Percentiles rank a stretch among this genome's conserved stretches.
Evolutionary conservation across 2,329 filamentous ascomycete species (phyloP).

Genomic region (Chaetothyriales sp.): DNA sequence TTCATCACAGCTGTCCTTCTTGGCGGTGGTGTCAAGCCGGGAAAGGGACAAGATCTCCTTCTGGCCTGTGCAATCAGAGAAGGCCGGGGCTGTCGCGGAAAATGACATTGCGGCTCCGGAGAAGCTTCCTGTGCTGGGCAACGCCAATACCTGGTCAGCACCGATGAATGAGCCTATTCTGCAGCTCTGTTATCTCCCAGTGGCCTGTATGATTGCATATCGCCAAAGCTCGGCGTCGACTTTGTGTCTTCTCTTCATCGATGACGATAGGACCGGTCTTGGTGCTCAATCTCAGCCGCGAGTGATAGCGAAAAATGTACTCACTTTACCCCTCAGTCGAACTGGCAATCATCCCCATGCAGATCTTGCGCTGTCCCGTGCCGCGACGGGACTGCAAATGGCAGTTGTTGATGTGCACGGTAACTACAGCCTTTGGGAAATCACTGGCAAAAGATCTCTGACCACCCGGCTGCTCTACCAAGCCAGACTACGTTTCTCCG

Average conservation of each 20-base stretch:
- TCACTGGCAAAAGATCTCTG: conserved; percentile 23
- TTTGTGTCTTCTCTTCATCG: conserved; percentile 31
- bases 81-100: background rate
- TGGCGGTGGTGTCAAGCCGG: background rate
- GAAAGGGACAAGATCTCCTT: background rate
- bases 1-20: background rate
- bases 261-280: conserved; percentile 13
- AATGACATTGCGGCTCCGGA: conserved; percentile 7
- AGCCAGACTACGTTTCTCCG: conserved; percentile 6
- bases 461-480: conserved; percentile 22
- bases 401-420: conserved; percentile 41
- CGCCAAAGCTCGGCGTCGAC: conserved; percentile 33
- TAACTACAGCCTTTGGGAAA: conserved; percentile 40
- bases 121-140: conserved; percentile 2
- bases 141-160: background rate
- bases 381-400: conserved; percentile 44
- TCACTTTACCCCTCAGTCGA: conserved; percentile 29
- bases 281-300: conserved; percentile 24
- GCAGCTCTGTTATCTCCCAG: conserved; percentile 40
- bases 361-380: conserved; percentile 42
- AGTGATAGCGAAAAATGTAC: conserved; percentile 35
- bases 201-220: conserved; percentile 39
- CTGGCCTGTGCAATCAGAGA: background rate
- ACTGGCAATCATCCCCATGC: conserved; percentile 38
- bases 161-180: conserved; percentile 31